Conservation (phyloP, 345 rosid genomes). For the Citrus unshiu region DNA sequence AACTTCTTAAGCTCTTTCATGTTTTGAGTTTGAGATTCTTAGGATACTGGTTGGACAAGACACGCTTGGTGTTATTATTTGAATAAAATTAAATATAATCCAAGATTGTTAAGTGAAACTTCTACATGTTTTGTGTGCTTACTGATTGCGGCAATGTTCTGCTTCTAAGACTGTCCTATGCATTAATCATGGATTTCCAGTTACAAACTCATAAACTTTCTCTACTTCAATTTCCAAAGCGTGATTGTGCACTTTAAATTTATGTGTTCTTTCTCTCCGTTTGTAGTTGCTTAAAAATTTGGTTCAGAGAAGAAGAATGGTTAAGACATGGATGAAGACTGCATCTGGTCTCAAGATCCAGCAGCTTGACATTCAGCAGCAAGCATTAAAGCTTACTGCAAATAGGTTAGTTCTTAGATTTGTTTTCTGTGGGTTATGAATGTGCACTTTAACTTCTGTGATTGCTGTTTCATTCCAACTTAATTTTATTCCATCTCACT, state of each 20-base stretch:
- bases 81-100: background rate
- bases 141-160: background rate
- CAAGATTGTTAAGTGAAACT: conserved; percentile 4
- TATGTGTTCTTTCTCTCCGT: background rate
- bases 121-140: background rate
- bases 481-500: background rate
- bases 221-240: background rate
- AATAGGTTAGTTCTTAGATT: conserved; percentile 58
- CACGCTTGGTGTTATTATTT: background rate
- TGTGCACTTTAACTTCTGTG: background rate
- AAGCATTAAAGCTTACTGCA: conserved; percentile 95
- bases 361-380: conserved; percentile 97
- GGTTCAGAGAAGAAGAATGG: conserved; percentile 86
- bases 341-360: conserved; percentile 79
- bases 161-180: background rate
- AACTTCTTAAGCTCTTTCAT: conserved; percentile 1
- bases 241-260: background rate
- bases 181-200: background rate
- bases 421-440: background rate
- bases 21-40: background rate
- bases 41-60: background rate
- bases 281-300: conserved; percentile 80
- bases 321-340: conserved; percentile 75
- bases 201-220: conserved; percentile 3
- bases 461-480: background rate